Conservation (phyloP, 768 basidiomycete species). For the Neoboletus subvelutipes region DNA sequence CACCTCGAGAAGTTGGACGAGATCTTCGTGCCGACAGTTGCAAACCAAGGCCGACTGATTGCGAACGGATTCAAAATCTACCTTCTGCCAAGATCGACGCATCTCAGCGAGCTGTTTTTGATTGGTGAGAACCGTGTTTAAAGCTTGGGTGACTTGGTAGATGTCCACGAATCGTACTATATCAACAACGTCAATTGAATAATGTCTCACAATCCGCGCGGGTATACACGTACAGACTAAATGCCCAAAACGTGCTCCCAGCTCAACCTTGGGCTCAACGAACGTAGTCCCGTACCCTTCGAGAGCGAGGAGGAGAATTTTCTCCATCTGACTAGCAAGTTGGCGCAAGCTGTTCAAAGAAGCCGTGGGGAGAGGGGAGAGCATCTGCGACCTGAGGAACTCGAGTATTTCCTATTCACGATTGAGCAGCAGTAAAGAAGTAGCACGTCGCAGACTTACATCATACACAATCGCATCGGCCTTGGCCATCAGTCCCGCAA, state of each 20-base stretch:
- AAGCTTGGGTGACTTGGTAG: constrained; percentile 87
- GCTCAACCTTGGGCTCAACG: constrained; percentile 87
- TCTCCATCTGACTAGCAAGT: constrained; percentile 90
- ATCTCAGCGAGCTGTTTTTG: constrained; percentile 83
- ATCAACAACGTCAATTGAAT: constrained; percentile 12
- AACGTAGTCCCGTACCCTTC: constrained; percentile 86
- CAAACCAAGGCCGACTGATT: constrained; percentile 93
- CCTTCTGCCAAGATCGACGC: constrained; percentile 84
- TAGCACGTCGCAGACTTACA: constrained; percentile 50
- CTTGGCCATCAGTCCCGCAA: constrained; percentile 85
- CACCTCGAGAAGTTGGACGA: constrained; percentile 80
- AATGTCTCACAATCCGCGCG: neutral
- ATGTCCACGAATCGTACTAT: constrained; percentile 89
- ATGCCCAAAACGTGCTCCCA: constrained; percentile 89
- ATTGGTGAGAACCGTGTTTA: constrained; percentile 85
- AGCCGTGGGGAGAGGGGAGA: constrained; percentile 67
- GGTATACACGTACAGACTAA: constrained; percentile 67
- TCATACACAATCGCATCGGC: constrained; percentile 91
- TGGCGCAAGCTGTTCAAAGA: constrained; percentile 73
- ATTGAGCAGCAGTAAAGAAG: constrained; percentile 16
- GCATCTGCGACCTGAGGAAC: constrained; percentile 79
- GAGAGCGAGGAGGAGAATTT: constrained; percentile 76
- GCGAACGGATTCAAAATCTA: constrained; percentile 88
- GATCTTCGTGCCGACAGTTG: constrained; percentile 89
- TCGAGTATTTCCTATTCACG: constrained; percentile 78